Conservation (phyloP, 2,329 filamentous ascomycete species). For the Ophiostoma himal-ulmi region DNA sequence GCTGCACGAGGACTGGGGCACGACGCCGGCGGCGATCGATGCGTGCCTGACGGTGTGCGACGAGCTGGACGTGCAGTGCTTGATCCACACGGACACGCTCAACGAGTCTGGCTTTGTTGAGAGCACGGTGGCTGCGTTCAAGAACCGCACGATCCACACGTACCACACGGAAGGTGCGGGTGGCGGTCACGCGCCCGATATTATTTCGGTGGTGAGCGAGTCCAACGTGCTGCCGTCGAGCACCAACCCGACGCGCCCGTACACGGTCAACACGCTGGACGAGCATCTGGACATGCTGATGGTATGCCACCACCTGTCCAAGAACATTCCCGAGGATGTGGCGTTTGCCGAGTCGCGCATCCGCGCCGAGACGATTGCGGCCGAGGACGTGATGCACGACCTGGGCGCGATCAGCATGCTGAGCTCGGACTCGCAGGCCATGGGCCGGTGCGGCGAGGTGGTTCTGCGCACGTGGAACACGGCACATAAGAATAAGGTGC, state of each 20-base stretch:
- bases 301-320: conserved; percentile 92
- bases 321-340: conserved; percentile 90
- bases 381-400: conserved; percentile 93
- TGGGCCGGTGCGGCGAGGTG: conserved; percentile 94
- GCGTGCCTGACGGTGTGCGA: conserved; percentile 80
- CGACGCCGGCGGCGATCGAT: conserved; percentile 86
- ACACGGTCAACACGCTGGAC: conserved; percentile 85
- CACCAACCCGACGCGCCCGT: conserved; percentile 89
- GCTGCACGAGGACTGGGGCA: conserved; percentile 94
- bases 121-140: conserved; percentile 79
- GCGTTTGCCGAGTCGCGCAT: conserved; percentile 94
- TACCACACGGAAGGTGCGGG: conserved; percentile 96
- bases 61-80: conserved; percentile 83
- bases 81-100: conserved; percentile 92
- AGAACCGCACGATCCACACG: conserved; percentile 82
- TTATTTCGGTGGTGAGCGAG: conserved; percentile 88
- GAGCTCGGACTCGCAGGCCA: conserved; percentile 90
- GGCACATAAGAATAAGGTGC: conserved; percentile 90
- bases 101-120: conserved; percentile 98
- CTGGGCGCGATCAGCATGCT: conserved; percentile 96
- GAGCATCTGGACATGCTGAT: conserved; percentile 98
- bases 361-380: conserved; percentile 90
- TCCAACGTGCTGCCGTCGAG: conserved; percentile 82
- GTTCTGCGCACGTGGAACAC: conserved; percentile 93
- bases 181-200: conserved; percentile 90